These are phyloP conservation scores for Dioszegia hungarica DNA, from an alignment of 768 basidiomycete genomes.

Conservation along the genomic window DNA sequence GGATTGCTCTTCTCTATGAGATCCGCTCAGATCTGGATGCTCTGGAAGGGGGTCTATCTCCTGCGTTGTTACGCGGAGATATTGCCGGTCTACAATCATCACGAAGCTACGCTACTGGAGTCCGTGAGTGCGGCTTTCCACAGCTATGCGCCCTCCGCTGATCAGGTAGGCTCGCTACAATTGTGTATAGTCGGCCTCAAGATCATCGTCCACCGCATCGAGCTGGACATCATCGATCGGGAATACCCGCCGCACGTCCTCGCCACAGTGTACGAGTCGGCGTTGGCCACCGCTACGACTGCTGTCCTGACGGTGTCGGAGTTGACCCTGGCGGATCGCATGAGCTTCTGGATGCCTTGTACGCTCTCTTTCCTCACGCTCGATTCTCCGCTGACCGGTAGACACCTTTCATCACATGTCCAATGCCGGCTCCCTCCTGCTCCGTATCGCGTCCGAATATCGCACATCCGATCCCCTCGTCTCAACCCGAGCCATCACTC, in stretches of 20 bases:
- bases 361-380: not conserved
- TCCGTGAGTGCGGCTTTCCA: constrained; percentile 4
- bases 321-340: constrained; percentile 7
- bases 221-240: constrained; percentile 8
- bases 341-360: constrained; percentile 25
- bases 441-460: constrained; percentile 3
- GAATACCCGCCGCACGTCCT: not conserved
- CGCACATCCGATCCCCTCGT: not conserved
- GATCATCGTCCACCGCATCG: constrained; percentile 7
- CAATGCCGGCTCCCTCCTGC: constrained; percentile 10
- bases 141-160: not conserved
- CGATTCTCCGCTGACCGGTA: not conserved
- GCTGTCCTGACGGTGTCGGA: constrained; percentile 4
- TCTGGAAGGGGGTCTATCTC: not conserved
- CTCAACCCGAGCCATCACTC: not conserved
- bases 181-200: constrained; percentile 1
- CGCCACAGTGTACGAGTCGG: constrained; percentile 5
- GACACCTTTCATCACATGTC: constrained; percentile 14
- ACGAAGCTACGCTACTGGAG: not conserved
- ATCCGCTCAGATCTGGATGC: constrained; percentile 2
- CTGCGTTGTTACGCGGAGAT: not conserved
- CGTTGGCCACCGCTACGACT: not conserved
- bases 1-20: constrained; percentile 5
- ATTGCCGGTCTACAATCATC: not conserved
- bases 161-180: constrained; percentile 2